Conservation (phyloP, 148 eudicot genomes). For the Rhododendron molle region DNA sequence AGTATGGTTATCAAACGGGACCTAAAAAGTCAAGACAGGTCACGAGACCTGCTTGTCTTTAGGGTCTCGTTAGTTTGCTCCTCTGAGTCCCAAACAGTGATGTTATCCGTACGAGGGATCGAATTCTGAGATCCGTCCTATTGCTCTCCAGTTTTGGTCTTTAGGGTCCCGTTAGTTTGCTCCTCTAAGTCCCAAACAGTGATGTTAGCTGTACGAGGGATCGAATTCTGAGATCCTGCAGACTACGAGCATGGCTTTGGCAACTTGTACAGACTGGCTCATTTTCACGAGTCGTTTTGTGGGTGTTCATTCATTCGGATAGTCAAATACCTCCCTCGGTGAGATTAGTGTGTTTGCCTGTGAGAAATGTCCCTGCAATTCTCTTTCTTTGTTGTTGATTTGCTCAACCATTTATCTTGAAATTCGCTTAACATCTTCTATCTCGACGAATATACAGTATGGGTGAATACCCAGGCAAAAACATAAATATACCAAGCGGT, state of each 20-base stretch:
- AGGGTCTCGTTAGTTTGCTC: no score
- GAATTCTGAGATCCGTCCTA: background rate
- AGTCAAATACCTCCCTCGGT: background rate
- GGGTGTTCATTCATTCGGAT: background rate
- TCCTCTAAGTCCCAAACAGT: background rate
- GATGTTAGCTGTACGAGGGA: background rate
- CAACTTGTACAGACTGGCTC: background rate
- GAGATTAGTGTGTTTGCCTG: background rate
- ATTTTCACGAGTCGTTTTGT: background rate
- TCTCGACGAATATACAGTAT: background rate
- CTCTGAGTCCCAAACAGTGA: no score
- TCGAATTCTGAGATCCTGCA: background rate
- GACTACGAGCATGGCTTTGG: background rate
- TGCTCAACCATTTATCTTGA: background rate
- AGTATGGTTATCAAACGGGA: no score
- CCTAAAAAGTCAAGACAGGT: background rate
- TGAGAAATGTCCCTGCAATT: background rate
- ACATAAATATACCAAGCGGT: background rate
- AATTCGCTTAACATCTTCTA: background rate
- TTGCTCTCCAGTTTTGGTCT: background rate
- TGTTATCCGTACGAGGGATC: no score
- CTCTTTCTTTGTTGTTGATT: background rate
- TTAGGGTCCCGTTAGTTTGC: background rate
- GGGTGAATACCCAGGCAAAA: background rate
- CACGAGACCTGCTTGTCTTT: background rate